Conservation (phyloP, 1,284 basidiomycete genomes). For the Sporisorium sorghi region DNA sequence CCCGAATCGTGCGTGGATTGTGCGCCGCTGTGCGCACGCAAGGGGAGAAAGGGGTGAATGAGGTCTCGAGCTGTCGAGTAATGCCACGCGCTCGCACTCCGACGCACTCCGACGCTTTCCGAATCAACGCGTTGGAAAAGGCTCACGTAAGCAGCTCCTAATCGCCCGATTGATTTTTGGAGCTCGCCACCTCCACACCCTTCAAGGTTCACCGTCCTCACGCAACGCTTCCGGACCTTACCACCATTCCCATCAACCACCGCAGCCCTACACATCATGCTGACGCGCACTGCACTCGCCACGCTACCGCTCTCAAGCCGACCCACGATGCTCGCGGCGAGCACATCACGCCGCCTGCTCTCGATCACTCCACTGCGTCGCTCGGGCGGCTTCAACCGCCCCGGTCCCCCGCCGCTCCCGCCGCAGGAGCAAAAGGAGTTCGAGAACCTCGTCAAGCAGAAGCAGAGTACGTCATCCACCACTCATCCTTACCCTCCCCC, state of each 20-base stretch:
- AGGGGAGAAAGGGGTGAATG: no score
- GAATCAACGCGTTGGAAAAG: neutral
- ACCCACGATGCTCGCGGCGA: neutral
- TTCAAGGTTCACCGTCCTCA: no score
- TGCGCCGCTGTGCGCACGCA: no score
- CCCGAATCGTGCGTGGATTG: no score
- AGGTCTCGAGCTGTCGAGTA: neutral
- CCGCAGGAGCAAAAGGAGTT: constrained; percentile 70
- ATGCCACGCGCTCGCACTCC: neutral
- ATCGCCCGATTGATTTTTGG: neutral
- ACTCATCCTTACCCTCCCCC: neutral
- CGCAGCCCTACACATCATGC: constrained; percentile 3
- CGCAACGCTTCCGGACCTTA: neutral
- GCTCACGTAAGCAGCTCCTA: constrained; percentile 41
- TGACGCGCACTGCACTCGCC: constrained; percentile 7
- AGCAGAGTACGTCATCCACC: constrained; percentile 51
- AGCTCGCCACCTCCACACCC: constrained; percentile 30
- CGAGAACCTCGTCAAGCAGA: constrained; percentile 68
- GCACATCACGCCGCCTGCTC: constrained; percentile 21
- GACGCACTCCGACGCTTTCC: neutral
- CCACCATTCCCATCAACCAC: neutral
- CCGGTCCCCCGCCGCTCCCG: constrained; percentile 69
- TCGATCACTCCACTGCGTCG: constrained; percentile 7
- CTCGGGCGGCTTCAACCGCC: constrained; percentile 59
- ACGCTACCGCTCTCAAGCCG: neutral